Conservation (phyloP, 129 eudicot species). For the Saussurea involucrata region DNA sequence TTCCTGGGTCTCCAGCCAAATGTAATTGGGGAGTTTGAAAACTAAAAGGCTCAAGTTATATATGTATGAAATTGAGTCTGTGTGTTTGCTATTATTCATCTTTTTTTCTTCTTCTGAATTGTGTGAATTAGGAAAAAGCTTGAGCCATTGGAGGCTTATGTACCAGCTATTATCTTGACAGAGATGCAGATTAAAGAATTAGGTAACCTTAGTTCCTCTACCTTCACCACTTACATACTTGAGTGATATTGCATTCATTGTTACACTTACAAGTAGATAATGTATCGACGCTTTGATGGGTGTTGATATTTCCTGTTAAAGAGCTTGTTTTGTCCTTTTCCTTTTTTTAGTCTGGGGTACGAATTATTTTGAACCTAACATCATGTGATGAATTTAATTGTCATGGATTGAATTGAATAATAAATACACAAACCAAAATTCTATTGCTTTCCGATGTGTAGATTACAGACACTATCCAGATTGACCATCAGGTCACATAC, state of each 20-base stretch:
- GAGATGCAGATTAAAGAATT: conserved; percentile 84
- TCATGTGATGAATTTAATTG: neutral
- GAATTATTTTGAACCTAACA: neutral
- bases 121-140: conserved; percentile 69
- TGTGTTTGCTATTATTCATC: conserved; percentile 1
- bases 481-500: neutral
- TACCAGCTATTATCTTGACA: conserved; percentile 89
- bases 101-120: neutral
- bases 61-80: neutral
- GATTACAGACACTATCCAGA: too few relatives aligned
- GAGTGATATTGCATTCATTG: neutral
- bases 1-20: neutral
- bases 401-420: neutral
- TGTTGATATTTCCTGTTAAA: too few relatives aligned
- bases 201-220: conserved; percentile 39
- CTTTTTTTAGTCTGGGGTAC: neutral
- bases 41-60: neutral
- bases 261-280: neutral
- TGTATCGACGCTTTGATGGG: neutral
- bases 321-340: neutral
- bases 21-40: neutral
- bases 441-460: neutral
- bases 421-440: neutral
- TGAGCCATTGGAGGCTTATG: conserved; percentile 85
- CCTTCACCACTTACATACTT: conserved; percentile 1